Evolutionary conservation across 2,329 filamentous ascomycete genomes (phyloP), one percentile per base, ranked within the genome.

Genomic region (Shiraia bambusicola): DNA sequence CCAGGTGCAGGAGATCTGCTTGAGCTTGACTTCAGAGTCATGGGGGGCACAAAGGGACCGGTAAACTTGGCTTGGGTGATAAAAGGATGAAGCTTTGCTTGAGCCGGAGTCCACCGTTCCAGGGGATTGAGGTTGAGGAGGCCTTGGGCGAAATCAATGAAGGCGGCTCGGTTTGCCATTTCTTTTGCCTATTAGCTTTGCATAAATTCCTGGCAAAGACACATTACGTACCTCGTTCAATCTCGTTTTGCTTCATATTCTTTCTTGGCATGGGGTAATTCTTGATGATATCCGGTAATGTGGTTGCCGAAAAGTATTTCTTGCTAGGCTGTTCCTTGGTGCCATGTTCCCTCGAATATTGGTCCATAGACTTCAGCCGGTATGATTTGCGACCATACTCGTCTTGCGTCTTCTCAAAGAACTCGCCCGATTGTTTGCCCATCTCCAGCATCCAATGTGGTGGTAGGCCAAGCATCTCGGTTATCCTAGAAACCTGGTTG

Each of bases 391-490:
- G 82, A 28, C 92, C 92, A 62, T 88, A 98, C 63, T 98, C 93
- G 63, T 98, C 93, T 51, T 84, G 82, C 11, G 78, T 77, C 72
- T 96, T 96, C 70, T 98, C 92, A 61, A 95, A 98, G 67, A 98
- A 98, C 59, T 97, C 91, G 31, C 89, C 88, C 1, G 92, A 88
- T 69, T 98, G 93, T 71, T 98, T 98, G 58, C 93, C 93, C 80
- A 95, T 94, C 66, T 98, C 93, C 42, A 98, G 80, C 93, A 98
- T 98, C 93, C 93, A 98, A 52, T 90, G 94, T 27, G 90, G 92
- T 2, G 93, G 92, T 54, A 95, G 84, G 9, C 93, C 93, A 7
- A 98, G 80, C 93, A 98, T 98, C 72, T 98, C 93, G 15, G 93
- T 91, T 51, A 98, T 98, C 38, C 93, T 81, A 19, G 92, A 92